These are phyloP conservation scores for Trypanosomatidae sp. DNA, from an alignment of 208 protist species.

Conservation along the genomic window DNA sequence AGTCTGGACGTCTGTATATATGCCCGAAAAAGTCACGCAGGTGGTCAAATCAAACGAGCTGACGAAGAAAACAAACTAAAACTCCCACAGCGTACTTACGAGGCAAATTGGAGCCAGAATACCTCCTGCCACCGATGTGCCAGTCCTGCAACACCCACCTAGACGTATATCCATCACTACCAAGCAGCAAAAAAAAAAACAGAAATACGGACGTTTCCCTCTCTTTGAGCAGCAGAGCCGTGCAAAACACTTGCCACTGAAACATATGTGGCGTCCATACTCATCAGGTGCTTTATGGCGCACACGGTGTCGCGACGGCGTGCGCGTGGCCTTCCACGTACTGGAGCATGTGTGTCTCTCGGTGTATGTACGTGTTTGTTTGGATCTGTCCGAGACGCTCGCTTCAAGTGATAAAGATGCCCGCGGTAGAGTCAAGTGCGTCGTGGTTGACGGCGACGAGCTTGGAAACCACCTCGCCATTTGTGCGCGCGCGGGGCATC, in stretches of 20 bases:
- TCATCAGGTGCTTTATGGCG: background rate
- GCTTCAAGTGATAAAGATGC: slow-evolving; percentile 31
- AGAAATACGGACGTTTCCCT: background rate
- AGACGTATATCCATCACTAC: no score
- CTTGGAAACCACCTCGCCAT: slow-evolving; percentile 24
- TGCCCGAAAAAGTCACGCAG: background rate
- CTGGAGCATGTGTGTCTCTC: background rate
- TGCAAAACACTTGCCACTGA: background rate
- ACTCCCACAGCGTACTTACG: background rate
- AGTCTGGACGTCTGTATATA: background rate
- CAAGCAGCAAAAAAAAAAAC: background rate
- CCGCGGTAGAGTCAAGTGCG: slow-evolving; percentile 8
- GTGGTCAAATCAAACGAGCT: background rate
- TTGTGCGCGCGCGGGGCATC: slow-evolving; percentile 13
- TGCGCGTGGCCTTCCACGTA: background rate
- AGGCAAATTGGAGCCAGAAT: background rate
- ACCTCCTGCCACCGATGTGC: background rate
- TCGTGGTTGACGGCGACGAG: slow-evolving; percentile 16
- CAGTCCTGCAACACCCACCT: background rate
- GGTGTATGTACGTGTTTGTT: background rate
- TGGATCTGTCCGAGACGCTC: no score
- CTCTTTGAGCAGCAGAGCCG: background rate
- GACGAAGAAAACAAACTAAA: background rate
- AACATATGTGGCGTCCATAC: background rate
- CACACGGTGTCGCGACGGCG: background rate